Conservation (phyloP, 768 basidiomycete species). For the Psilocybe tampanensis region DNA sequence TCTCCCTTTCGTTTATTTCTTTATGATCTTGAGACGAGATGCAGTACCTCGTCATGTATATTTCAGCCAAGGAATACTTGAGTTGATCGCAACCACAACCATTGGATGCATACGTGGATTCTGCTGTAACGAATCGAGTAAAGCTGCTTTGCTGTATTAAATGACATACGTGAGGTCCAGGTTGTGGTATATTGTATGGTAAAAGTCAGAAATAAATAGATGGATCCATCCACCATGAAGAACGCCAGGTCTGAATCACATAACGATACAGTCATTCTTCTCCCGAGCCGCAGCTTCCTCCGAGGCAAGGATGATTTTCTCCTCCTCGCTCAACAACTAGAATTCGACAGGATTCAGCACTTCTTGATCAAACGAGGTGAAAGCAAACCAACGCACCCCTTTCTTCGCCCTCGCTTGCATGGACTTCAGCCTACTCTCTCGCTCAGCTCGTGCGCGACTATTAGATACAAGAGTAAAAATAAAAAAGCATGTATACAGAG, state of each 20-base stretch:
- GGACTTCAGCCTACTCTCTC: constrained; percentile 67
- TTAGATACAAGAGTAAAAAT: constrained; percentile 13
- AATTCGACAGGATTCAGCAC: neutral
- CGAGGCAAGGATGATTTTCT: constrained; percentile 59
- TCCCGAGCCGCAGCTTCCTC: constrained; percentile 46
- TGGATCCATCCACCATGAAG: too few species aligned
- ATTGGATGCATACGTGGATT: too few species aligned
- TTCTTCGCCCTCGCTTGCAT: constrained; percentile 76
- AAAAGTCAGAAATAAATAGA: constrained; percentile 6
- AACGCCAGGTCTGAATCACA: constrained; percentile 38
- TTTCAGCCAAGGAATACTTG: neutral
- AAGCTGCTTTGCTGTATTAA: neutral
- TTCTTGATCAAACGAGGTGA: neutral
- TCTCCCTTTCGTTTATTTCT: constrained; percentile 3
- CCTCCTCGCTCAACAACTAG: constrained; percentile 52
- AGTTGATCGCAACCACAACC: neutral
- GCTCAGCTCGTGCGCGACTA: constrained; percentile 77
- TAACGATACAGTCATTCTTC: constrained; percentile 55
- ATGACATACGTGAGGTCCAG: too few species aligned
- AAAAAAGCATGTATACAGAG: constrained; percentile 24
- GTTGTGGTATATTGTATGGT: constrained; percentile 8
- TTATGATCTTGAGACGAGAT: neutral
- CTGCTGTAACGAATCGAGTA: too few species aligned
- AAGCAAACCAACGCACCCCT: constrained; percentile 53
- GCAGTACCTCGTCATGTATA: neutral